phyloP scores from a whole-genome alignment of 768 basidiomycete genomes.

The Tephrocybe sp. region DNA sequence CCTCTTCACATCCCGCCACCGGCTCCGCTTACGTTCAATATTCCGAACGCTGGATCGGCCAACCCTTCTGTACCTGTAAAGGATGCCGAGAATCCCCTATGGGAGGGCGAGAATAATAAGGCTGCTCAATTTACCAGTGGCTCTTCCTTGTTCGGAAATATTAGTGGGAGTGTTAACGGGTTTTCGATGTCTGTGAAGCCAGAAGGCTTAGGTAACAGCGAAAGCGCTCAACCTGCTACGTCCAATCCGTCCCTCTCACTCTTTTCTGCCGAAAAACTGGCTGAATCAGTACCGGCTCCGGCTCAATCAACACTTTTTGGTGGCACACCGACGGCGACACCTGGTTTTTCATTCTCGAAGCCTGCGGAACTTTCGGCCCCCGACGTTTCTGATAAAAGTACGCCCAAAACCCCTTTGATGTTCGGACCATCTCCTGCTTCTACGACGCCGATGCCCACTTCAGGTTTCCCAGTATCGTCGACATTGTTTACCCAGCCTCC shows the following conservation, averaged over 20 bases:
- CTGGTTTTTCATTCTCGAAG: conserved; percentile 10
- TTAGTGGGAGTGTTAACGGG: neutral
- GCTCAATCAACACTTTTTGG: neutral
- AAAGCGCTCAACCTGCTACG: neutral
- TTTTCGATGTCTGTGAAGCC: neutral
- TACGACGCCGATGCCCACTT: conserved; percentile 2
- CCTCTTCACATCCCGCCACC: conserved; percentile 28
- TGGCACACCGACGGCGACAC: neutral
- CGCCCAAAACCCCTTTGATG: neutral
- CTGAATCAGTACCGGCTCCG: neutral
- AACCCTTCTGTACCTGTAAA: conserved; percentile 28
- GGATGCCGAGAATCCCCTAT: conserved; percentile 42
- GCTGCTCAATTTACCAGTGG: conserved; percentile 7
- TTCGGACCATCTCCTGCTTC: conserved; percentile 21
- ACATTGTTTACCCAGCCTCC: neutral
- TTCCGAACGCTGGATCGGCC: conserved; percentile 7
- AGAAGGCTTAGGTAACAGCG: too few species aligned
- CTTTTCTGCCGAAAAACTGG: neutral
- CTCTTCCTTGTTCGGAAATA: conserved; percentile 5
- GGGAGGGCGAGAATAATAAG: conserved; percentile 37
- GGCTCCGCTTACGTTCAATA: conserved; percentile 23
- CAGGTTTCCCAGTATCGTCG: neutral
- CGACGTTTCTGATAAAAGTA: neutral
- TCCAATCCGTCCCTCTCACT: neutral
- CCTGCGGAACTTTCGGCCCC: neutral